Evolutionary conservation across 495 filamentous ascomycete species (phyloP), one percentile per base, ranked within the genome.

Genomic region (Annulohypoxylon maeteangense): DNA sequence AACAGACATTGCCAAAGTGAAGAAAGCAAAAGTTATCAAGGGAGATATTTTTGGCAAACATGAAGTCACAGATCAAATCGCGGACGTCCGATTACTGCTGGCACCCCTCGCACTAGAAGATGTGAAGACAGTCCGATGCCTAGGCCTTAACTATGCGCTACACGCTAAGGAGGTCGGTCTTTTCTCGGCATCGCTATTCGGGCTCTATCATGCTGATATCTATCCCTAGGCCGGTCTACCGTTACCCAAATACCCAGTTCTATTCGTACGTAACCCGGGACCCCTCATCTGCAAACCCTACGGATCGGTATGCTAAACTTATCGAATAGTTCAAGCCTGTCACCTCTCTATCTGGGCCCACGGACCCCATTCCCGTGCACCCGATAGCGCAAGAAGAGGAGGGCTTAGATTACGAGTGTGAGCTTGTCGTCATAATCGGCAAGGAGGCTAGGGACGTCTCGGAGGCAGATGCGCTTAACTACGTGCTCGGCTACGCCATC

Each of bases 391-490:
- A 86, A 72, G 74, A 84, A 63, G 79, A 48, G n/a, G 18, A 51
- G 36, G 91, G 92, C 0, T 79, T 95, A 14, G 93, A 95, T 75
- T 96, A 94, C 71, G 93, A 96, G 77, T 93, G 90, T 76, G 93
- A 97, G 78, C 85, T 97, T 10, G 91, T 95, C 7, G 84, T 85
- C 27, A 78, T 95, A 2, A 95, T 95, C 68, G 92, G 92, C 14
- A 92, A 90, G 78, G 81, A 87, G 59, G 91, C 89, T 32, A 79
- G 78, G 27, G 86, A 95, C 71, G 88, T 95, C 5, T 74, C 89
- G 2, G 90, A 93, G 74, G 77, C 81, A 2, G 76, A 86, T 25
- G 93, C 93, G 0, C 78, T 95, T 48, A 84, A 91, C 40, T 90
- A 94, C 70, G 91, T 95, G 8, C 79, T 94, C 4, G 93, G 93